Base-by-base conservation (phyloP, 768 basidiomycete species). In the Tylopilus subfusipes region DNA sequence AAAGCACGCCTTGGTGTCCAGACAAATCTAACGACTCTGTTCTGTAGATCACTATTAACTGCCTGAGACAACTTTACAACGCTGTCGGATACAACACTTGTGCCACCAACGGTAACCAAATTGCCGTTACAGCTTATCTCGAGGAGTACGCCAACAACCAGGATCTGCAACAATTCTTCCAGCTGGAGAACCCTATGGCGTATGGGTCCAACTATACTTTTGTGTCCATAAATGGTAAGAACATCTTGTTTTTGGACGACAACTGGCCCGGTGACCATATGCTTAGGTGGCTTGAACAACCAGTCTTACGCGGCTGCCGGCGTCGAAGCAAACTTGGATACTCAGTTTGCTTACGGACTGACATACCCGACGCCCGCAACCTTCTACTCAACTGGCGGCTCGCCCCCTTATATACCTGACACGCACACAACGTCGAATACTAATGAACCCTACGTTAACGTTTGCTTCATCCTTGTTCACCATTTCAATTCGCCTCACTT, bases 261-360 rank as follows among this genome's bases (percentile, higher is more conserved):
- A n/a, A 21, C n/a, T n/a, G n/a, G n/a, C 45, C n/a, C 31, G 39
- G 16, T 68, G 50, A 61, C 19, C 36, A 11, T 30, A 48, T 62
- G 2, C 51, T 11, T 51, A 86, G 88, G 80, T 46, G 86, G 85
- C 2, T 36, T 71, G 53, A 86, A 90, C 62, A 75, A 77, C 54
- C 86, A 90, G 63, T 80, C 59, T 44, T 40, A 71, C n/a, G 68
- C 67, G 0, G 68, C 72, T 14, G 82, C 87, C 14, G 86, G 86
- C 2, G 62, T 54, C 4, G 89, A 91, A 65, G 88, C 86, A 4
- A 77, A 85, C 57, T 69, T 89, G 25, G 86, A 89, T 56, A 77
- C 79, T 4, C 85, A 88, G 61, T 85, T 82, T 66, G 84, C 79
- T 1, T 84, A 79, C 54, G 88, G 87, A 21, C 52, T 90, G 25